Evolutionary conservation across 768 basidiomycete species (phyloP).

Genomic region (Amanita thiersii): DNA sequence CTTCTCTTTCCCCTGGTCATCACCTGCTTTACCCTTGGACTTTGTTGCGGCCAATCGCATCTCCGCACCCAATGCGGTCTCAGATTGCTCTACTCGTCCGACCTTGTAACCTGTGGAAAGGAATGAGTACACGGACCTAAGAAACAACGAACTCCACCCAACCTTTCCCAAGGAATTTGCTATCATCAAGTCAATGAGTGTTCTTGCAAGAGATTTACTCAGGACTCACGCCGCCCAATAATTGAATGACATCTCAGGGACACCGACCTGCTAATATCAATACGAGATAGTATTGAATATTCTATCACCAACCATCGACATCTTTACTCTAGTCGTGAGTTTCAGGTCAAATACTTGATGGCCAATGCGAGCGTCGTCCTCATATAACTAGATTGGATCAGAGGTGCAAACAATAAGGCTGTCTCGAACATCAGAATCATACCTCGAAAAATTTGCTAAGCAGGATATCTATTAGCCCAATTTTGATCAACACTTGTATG

Average conservation of each 20-base stretch:
- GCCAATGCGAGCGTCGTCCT: conserved; percentile 90
- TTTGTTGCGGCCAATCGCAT: conserved; percentile 84
- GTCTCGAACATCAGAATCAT: not conserved
- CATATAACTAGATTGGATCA: conserved; percentile 56
- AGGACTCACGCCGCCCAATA: conserved; percentile 87
- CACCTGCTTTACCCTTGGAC: conserved; percentile 40
- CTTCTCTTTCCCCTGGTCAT: conserved; percentile 66
- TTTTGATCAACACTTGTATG: not conserved
- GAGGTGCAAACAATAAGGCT: not conserved
- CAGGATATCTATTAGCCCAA: conserved; percentile 4
- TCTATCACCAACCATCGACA: conserved; percentile 97
- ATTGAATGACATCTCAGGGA: conserved; percentile 90
- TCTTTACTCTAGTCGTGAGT: conserved; percentile 86
- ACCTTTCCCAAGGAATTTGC: conserved; percentile 82
- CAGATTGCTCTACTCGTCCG: conserved; percentile 92
- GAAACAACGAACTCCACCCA: not conserved
- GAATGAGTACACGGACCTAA: not conserved
- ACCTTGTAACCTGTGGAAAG: conserved; percentile 71
- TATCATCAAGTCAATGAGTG: conserved; percentile 17
- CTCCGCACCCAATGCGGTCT: conserved; percentile 95
- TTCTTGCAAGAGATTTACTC: not conserved
- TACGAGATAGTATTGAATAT: not conserved
- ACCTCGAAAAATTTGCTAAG: conserved; percentile 77
- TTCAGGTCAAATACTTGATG: conserved; percentile 96
- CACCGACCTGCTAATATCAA: conserved; percentile 60